Evolutionary conservation across 2,329 filamentous ascomycete species (phyloP), one percentile per base, ranked within the genome.

Genomic region (Thelonectria olida): DNA sequence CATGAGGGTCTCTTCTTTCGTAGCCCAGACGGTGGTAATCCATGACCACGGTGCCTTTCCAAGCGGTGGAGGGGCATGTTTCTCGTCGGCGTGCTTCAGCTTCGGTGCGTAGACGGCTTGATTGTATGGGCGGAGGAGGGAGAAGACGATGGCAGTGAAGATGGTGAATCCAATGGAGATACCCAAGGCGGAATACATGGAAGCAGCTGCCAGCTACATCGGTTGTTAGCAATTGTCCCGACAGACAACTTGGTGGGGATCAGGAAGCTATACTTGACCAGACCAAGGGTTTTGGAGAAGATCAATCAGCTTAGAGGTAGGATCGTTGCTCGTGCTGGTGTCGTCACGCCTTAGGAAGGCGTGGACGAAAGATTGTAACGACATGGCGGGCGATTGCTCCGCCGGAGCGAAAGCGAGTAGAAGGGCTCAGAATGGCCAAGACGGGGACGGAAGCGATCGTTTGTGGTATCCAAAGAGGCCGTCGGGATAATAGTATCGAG

Each of bases 71-170:
- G 95, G 96, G 9, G 92, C 88, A 80, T 97, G 93, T 77, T 91
- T 93, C 68, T 93, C 89, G 76, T 98, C 95, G 74, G 93, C 91
- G 82, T 97, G 90, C 76, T 97, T 97, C 49, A 96, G 84, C 75
- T 96, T 95, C 39, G 96, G 96, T 4, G 96, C 94, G 79, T 99
- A 99, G 48, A 99, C 92, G 69, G 95, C 87, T 57, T 90, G 91
- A 77, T 98, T 95, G 78, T 94, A 93, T 5, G 96, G 96, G 62
- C 96, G 92, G 56, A 98, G 83, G 70, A 97, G 82, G 64, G 93
- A 97, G 84, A 98, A 99, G 66, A 89, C 79, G 60, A 97, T 75
- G 64, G 92, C 89, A 69, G 97, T 89, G 68, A 89, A 82, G 64
- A 85, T 72, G 8, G 93, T 92, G 73, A 96, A 82, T 56, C 88